Evolutionary conservation across 495 filamentous ascomycete genomes (phyloP).

Genomic region (Penicillium parvum): DNA sequence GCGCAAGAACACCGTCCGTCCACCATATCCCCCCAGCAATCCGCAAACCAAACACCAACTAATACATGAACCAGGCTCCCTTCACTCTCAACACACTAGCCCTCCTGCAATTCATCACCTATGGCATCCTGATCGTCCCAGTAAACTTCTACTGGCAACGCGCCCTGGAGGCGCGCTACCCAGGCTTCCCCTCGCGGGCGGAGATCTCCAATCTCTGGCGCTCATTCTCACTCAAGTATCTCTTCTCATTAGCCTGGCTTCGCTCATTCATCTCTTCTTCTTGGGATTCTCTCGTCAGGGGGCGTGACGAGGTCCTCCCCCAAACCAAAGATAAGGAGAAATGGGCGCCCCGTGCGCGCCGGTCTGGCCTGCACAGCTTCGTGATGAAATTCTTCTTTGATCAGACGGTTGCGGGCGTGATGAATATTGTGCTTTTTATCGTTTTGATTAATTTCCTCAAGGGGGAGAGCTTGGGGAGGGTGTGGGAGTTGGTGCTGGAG

Average conservation of each 20-base stretch:
- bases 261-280: constrained; percentile 20
- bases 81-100: constrained; percentile 55
- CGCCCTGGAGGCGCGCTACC: constrained; percentile 52
- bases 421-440: constrained; percentile 78
- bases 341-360: constrained; percentile 22
- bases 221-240: constrained; percentile 5
- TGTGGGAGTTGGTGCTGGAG: constrained; percentile 33
- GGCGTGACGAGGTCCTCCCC: constrained; percentile 31
- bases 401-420: constrained; percentile 67
- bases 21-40: constrained; percentile 1
- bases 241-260: constrained; percentile 41
- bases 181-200: constrained; percentile 37
- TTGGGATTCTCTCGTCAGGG: constrained; percentile 22
- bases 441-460: constrained; percentile 52
- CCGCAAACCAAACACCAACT: neutral
- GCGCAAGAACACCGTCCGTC: constrained; percentile 58
- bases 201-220: constrained; percentile 18
- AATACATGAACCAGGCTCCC: constrained; percentile 18
- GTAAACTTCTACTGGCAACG: constrained; percentile 86
- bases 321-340: constrained; percentile 52
- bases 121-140: constrained; percentile 69
- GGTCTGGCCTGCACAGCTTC: constrained; percentile 57
- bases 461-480: constrained; percentile 24
- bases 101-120: constrained; percentile 75
- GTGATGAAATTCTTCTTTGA: constrained; percentile 77